phyloP scores from a whole-genome alignment of 2,329 filamentous ascomycete genomes.

The Neocucurbitaria cava region DNA sequence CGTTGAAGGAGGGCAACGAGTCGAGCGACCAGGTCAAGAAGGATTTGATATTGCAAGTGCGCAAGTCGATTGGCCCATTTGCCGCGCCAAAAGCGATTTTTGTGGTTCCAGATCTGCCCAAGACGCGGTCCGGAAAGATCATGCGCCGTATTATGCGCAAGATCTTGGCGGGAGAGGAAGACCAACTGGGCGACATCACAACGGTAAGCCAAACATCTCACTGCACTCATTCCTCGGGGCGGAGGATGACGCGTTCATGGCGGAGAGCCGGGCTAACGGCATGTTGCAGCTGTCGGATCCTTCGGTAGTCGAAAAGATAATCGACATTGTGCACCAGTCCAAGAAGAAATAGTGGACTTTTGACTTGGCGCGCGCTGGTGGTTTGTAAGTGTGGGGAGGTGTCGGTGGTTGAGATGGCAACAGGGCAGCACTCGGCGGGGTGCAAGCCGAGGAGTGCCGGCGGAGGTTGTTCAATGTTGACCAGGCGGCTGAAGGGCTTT shows the following conservation, averaged over 20 bases:
- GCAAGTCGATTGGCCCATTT: slow-evolving; percentile 97
- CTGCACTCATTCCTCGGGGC: slow-evolving; percentile 12
- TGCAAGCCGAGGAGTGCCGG: slow-evolving; percentile 1
- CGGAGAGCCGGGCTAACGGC: slow-evolving; percentile 35
- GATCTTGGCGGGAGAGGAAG: slow-evolving; percentile 96
- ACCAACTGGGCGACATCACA: slow-evolving; percentile 90
- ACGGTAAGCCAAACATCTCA: slow-evolving; percentile 69
- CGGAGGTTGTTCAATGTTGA: slow-evolving; percentile 1
- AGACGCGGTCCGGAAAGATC: slow-evolving; percentile 98
- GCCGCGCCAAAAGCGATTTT: slow-evolving; percentile 94
- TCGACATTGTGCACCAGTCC: slow-evolving; percentile 74
- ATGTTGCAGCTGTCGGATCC: slow-evolving; percentile 80
- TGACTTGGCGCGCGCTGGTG: slow-evolving; percentile 7
- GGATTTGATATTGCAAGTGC: slow-evolving; percentile 91
- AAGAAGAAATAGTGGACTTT: slow-evolving; percentile 52
- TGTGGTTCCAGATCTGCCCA: slow-evolving; percentile 91
- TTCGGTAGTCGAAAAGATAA: slow-evolving; percentile 87
- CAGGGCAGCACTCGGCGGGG: background rate
- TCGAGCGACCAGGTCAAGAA: slow-evolving; percentile 82
- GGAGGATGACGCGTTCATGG: slow-evolving; percentile 38
- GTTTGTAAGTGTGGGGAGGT: background rate
- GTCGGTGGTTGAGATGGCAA: slow-evolving; percentile 10
- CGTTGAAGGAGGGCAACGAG: slow-evolving; percentile 85
- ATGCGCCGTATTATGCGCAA: slow-evolving; percentile 97
- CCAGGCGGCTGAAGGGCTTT: slow-evolving; percentile 1